Percentiles rank a stretch among this genome's conserved stretches.
These are phyloP conservation scores for Lippia alba DNA, from an alignment of 305 asterid genomes.

Conservation along the genomic window DNA sequence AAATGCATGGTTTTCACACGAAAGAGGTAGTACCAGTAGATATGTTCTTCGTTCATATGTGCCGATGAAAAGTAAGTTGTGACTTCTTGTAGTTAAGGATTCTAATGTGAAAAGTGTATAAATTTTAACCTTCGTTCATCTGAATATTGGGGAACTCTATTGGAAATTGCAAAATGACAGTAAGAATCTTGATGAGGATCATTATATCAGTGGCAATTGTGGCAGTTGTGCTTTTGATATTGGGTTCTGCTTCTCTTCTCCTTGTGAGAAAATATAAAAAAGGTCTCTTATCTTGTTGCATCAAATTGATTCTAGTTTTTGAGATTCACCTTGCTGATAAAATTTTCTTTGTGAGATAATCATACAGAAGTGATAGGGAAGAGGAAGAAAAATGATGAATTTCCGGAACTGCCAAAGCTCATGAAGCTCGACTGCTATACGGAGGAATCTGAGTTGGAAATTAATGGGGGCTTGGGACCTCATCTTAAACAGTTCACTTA, in stretches of 20 bases:
- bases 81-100: no score
- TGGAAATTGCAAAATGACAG: neutral
- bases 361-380: conserved; percentile 4
- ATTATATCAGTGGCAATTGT: neutral
- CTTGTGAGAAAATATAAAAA: neutral
- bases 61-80: neutral
- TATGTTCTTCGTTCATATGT: neutral
- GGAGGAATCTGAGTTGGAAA: conserved; percentile 20
- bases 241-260: neutral
- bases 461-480: conserved; percentile 14
- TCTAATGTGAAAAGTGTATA: no score
- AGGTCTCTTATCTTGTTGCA: neutral
- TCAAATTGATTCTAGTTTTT: neutral
- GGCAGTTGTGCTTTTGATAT: neutral
- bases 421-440: conserved; percentile 24
- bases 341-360: neutral
- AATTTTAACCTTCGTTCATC: no score
- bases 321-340: neutral
- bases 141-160: neutral
- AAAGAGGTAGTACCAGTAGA: neutral
- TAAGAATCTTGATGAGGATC: neutral
- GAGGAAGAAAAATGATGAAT: neutral
- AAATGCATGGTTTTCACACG: neutral
- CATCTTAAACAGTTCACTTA: conserved; percentile 34
- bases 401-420: conserved; percentile 2